phyloP scores from a whole-genome alignment of 345 rosid genomes.

The Bruguiera parviflora region DNA sequence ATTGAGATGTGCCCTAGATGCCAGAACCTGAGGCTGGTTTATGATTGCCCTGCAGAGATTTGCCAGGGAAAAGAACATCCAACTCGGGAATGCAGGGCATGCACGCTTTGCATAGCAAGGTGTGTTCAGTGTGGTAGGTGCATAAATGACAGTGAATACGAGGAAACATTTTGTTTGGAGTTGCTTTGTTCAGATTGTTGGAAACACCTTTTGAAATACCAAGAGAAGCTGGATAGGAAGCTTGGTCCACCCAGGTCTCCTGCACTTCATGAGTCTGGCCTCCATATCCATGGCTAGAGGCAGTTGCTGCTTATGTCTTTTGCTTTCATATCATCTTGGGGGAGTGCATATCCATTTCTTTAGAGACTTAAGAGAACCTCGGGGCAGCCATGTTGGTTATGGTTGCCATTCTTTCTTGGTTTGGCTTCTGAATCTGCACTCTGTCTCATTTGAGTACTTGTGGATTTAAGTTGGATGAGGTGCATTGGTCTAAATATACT shows the following conservation, averaged over 20 bases:
- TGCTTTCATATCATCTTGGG: slow-evolving; percentile 18
- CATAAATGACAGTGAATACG: slow-evolving; percentile 69
- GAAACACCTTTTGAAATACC: slow-evolving; percentile 25
- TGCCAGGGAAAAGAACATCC: slow-evolving; percentile 53
- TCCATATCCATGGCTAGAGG: slow-evolving; percentile 41
- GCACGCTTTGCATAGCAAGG: slow-evolving; percentile 74
- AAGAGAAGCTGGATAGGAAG: slow-evolving; percentile 32
- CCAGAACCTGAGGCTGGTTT: slow-evolving; percentile 65
- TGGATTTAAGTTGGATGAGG: slow-evolving; percentile 11
- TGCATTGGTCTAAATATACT: not conserved
- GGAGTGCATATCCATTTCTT: slow-evolving; percentile 12
- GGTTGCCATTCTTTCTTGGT: slow-evolving; percentile 7
- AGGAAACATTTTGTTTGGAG: slow-evolving; percentile 82
- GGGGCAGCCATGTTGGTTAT: slow-evolving; percentile 9
- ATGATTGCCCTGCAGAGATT: slow-evolving; percentile 83
- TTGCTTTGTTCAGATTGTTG: slow-evolving; percentile 68
- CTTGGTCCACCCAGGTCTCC: slow-evolving; percentile 20
- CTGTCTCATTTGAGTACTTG: slow-evolving; percentile 5
- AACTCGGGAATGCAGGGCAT: slow-evolving; percentile 64
- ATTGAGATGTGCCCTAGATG: slow-evolving; percentile 90
- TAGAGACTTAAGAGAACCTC: slow-evolving; percentile 8
- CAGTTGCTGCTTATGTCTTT: slow-evolving; percentile 10
- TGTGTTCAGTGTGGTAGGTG: slow-evolving; percentile 88
- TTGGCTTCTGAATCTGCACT: slow-evolving; percentile 10
- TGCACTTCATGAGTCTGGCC: slow-evolving; percentile 19